A percentile compares a stretch with the other conserved stretches of the same genome.
Conservation (phyloP, 129 eudicot genomes). For the Lonicera japonica region DNA sequence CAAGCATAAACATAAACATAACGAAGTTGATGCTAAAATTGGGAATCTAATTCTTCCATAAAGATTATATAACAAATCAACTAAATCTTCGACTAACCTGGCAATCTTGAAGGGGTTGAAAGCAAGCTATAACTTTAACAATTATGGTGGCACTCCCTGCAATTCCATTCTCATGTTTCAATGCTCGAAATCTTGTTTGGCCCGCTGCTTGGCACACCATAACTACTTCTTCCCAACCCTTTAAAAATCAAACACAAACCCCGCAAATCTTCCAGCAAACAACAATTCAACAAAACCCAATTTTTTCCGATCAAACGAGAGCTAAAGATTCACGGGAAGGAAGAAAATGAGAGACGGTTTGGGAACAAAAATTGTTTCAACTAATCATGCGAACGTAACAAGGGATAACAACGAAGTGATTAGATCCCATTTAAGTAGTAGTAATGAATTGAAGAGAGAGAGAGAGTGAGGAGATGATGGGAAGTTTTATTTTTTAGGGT, state of each 20-base stretch:
- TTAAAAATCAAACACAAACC: constrained; percentile 28
- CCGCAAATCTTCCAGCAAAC: constrained; percentile 23
- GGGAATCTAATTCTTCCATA: neutral
- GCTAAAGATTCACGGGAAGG: neutral
- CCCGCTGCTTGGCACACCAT: constrained; percentile 99
- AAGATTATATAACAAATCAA: neutral
- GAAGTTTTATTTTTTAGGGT: neutral
- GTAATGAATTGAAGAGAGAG: constrained; percentile 3
- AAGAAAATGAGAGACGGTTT: neutral
- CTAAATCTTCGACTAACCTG: constrained; percentile 72
- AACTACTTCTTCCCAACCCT: constrained; percentile 63
- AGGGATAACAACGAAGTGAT: constrained; percentile 68
- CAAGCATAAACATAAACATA: neutral
- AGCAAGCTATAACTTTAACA: constrained; percentile 96
- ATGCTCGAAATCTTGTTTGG: constrained; percentile 89
- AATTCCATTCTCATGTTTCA: constrained; percentile 88
- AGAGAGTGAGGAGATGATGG: neutral
- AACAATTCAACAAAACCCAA: constrained; percentile 3
- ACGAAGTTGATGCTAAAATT: too few relatives aligned
- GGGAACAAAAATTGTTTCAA: constrained; percentile 25
- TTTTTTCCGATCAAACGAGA: neutral
- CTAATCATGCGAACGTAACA: constrained; percentile 90
- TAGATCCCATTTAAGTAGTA: constrained; percentile 64
- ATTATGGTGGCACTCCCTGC: constrained; percentile 86
- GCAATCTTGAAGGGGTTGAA: constrained; percentile 93